These are phyloP conservation scores for Austroboletus niveus DNA, from an alignment of 1,284 basidiomycete genomes.

Conservation along the genomic window DNA sequence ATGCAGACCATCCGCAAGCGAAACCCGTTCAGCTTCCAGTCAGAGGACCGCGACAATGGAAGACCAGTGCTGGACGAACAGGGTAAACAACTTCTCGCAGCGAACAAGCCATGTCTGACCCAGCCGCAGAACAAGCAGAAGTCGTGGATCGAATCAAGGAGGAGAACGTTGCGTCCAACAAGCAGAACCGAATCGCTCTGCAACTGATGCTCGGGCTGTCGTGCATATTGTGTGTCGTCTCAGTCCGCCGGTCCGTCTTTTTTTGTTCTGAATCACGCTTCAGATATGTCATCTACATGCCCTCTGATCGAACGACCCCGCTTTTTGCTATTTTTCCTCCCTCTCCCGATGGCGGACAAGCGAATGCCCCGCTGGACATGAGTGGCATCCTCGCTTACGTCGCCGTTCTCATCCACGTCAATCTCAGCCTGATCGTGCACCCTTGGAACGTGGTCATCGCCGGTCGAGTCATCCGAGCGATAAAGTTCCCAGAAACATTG, in stretches of 20 bases:
- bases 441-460: slow-evolving; percentile 28
- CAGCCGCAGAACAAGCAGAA: slow-evolving; percentile 50
- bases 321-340: slow-evolving; percentile 43
- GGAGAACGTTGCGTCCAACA: slow-evolving; percentile 40
- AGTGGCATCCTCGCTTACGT: slow-evolving; percentile 42
- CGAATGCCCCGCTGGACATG: slow-evolving; percentile 35
- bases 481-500: slow-evolving; percentile 45
- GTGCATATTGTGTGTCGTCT: slow-evolving; percentile 41
- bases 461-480: slow-evolving; percentile 30
- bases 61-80: slow-evolving; percentile 49
- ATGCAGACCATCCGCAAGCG: slow-evolving; percentile 42
- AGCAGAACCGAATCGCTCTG: slow-evolving; percentile 36
- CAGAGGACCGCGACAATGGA: slow-evolving; percentile 31
- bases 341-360: slow-evolving; percentile 2
- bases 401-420: slow-evolving; percentile 46
- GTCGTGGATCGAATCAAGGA: slow-evolving; percentile 43
- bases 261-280: not conserved
- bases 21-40: slow-evolving; percentile 39
- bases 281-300: slow-evolving; percentile 44
- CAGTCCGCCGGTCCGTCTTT: not conserved
- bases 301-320: slow-evolving; percentile 43
- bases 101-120: slow-evolving; percentile 5
- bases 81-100: slow-evolving; percentile 31
- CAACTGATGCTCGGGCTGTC: slow-evolving; percentile 44
- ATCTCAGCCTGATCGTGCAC: slow-evolving; percentile 42